Evolutionary conservation across 345 rosid species (phyloP).

Genomic region (Populus alba): DNA sequence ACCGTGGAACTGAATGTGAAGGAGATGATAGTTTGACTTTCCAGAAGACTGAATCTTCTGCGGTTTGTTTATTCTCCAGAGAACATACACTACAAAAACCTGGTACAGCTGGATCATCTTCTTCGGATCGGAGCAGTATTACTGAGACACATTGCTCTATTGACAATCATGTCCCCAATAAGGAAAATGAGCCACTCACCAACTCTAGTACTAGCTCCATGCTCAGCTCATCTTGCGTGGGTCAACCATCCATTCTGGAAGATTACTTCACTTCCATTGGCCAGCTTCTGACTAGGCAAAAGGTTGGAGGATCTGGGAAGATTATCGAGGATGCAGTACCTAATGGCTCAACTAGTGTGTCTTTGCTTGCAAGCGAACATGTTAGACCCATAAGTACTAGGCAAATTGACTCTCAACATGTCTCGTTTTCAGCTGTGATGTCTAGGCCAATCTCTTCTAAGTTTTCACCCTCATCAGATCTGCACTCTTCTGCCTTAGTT

Average conservation of each 20-base stretch:
- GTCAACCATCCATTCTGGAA: conserved; percentile 12
- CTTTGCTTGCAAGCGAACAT: conserved; percentile 14
- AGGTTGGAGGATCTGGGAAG: background rate
- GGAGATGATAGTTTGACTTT: conserved; percentile 20
- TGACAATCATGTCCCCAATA: conserved; percentile 16
- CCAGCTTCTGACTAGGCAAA: conserved; percentile 9
- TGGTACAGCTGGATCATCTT: conserved; percentile 21
- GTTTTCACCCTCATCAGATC: background rate
- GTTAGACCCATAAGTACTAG: background rate
- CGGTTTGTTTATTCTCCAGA: conserved; percentile 23
- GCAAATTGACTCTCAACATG: conserved; percentile 8
- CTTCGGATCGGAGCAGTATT: conserved; percentile 21
- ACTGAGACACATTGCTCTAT: conserved; percentile 11
- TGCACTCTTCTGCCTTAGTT: conserved; percentile 10
- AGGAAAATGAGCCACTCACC: conserved; percentile 7
- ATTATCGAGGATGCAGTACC: background rate
- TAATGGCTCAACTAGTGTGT: conserved; percentile 19
- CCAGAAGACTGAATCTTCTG: conserved; percentile 30
- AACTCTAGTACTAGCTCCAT: conserved; percentile 4
- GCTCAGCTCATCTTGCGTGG: conserved; percentile 11
- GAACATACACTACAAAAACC: conserved; percentile 13
- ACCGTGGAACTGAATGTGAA: conserved; percentile 19
- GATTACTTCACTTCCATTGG: conserved; percentile 11
- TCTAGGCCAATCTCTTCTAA: background rate
- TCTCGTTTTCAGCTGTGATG: background rate